Conservation (phyloP, 2,329 filamentous ascomycete genomes). For the Sporothrix variecibatus region DNA sequence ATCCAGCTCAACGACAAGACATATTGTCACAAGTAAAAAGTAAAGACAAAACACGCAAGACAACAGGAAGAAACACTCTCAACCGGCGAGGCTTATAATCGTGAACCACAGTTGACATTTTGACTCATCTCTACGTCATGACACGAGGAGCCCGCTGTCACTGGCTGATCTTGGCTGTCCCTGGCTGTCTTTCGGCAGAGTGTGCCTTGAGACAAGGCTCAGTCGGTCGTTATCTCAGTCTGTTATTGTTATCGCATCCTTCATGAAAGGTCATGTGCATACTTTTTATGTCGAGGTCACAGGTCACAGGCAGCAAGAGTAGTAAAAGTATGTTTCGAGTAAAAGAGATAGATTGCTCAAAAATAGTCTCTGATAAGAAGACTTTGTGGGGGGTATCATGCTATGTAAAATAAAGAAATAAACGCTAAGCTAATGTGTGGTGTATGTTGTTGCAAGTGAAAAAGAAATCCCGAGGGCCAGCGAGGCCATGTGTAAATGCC, state of each 20-base stretch:
- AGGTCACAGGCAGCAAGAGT: not conserved
- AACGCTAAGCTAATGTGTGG: conserved; percentile 16
- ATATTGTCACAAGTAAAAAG: not conserved
- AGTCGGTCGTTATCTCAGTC: not conserved
- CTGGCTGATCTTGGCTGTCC: too few relatives aligned
- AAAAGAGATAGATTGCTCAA: not conserved
- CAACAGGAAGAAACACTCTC: not conserved
- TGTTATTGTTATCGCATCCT: not conserved
- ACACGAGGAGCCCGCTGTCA: not conserved
- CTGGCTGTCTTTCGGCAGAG: not conserved
- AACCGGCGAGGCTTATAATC: not conserved
- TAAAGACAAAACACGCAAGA: not conserved
- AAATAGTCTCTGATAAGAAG: not conserved
- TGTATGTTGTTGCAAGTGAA: not conserved
- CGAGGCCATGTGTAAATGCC: conserved; percentile 6
- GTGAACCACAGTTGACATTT: not conserved
- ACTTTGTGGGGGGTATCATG: conserved; percentile 20
- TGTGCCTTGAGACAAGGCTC: conserved; percentile 9
- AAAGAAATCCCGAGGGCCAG: not conserved
- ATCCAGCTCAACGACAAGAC: not conserved
- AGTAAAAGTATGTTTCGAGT: not conserved
- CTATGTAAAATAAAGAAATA: not conserved
- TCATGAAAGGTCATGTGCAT: not conserved
- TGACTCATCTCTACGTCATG: not conserved
- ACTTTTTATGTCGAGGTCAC: not conserved